A percentile compares a stretch with the other conserved stretches of the same genome.
Evolutionary conservation across 768 basidiomycete genomes (phyloP).

Genomic region (Gelatoporia subvermispora): DNA sequence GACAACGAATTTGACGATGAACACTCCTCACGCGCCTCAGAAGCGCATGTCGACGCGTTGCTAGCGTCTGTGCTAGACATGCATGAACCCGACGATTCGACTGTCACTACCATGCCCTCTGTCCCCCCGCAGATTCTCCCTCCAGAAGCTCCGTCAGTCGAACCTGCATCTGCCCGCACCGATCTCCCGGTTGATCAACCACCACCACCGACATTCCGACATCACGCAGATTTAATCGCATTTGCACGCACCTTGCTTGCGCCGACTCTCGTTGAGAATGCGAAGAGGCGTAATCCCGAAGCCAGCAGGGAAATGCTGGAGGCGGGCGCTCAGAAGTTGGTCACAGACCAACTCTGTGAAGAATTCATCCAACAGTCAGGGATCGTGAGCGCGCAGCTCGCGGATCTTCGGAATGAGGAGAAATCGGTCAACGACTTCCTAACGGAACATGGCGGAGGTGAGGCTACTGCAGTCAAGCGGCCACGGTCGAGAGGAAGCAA

Average conservation of each 20-base stretch:
- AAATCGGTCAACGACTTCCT: too few species aligned
- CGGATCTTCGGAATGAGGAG: background rate
- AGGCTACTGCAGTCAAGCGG: too few species aligned
- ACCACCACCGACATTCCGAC: too few species aligned
- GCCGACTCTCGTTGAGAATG: slow-evolving; percentile 11
- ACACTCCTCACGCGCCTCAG: background rate
- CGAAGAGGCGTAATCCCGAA: slow-evolving; percentile 9
- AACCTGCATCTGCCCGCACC: too few species aligned
- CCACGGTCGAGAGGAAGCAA: too few species aligned
- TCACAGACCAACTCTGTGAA: slow-evolving; percentile 15
- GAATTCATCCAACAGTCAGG: slow-evolving; percentile 12
- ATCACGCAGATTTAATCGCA: too few species aligned
- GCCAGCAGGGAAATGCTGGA: slow-evolving; percentile 2
- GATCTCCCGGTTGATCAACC: too few species aligned
- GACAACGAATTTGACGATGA: too few species aligned
- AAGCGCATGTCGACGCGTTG: slow-evolving; percentile 1
- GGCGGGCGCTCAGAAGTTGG: slow-evolving; percentile 1
- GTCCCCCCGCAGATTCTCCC: too few species aligned
- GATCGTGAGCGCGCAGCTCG: slow-evolving; percentile 6
- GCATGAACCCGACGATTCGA: background rate
- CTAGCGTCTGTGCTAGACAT: slow-evolving; percentile 2
- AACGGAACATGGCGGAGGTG: too few species aligned
- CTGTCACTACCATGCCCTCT: too few species aligned
- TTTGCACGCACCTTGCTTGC: slow-evolving; percentile 1
- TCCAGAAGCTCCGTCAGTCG: too few species aligned